Base-by-base conservation (phyloP, 768 basidiomycete genomes). In the Lanmaoa rubissima region DNA sequence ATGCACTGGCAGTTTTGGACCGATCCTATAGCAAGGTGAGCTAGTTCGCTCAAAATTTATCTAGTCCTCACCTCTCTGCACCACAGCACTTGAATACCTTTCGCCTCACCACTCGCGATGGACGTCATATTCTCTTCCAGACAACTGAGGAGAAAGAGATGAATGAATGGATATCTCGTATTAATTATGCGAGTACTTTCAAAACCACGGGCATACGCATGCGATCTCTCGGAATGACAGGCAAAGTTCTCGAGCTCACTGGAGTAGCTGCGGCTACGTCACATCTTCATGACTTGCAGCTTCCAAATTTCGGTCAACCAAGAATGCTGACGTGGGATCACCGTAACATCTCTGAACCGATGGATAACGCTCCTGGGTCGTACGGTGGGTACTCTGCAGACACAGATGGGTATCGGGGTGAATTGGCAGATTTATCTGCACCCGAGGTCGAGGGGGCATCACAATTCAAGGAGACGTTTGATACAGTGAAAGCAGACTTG, bases 101-200 rank as follows among this genome's bases (percentile, higher is more conserved):
- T 68, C 86, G 92, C 24, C 81, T 98, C 55, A 78, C 85, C 28
- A 79, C 92, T 68, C 78, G 85, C 26, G 83, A 89, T 63, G 86
- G 91, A 12, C 88, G 92, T 1, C 90, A 93, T 62, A 83, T 88
- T 57, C 82, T 98, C 38, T 78, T 98, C 19, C 92, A 93, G 66
- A 81, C 90, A 7, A 66, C 77, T 13, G 78, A 82, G 63, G 85
- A 87, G 57, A 70, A 75, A 43, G 91, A 94, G 55, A 80, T 92
- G 76, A 88, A 94, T 63, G 83, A 87, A 60, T 99, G 97, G 97
- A 86, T 98, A 59, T 81, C 88, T 14, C 78, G 81, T 34, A 93
- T 98, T 67, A 99, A 99, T 73, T 98, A 97, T 68, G 94, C 94
- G 3, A 88, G 92, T 56, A 79, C 92, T 6, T 98, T 97, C 82